phyloP scores from a whole-genome alignment of 768 basidiomycete species.

The Amanita exitialis region DNA sequence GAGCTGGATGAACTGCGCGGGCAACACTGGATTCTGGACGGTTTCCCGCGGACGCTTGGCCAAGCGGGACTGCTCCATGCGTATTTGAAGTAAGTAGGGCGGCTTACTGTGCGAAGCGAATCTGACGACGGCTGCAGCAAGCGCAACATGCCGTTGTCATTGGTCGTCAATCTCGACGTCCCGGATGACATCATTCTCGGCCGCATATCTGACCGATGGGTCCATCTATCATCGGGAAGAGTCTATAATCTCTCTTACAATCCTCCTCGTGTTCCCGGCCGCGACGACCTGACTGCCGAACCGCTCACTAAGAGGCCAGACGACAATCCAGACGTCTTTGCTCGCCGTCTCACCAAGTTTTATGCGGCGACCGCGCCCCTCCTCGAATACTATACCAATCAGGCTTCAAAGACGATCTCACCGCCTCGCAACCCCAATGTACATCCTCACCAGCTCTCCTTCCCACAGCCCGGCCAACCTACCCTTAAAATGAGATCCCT shows the following conservation, averaged over 20 bases:
- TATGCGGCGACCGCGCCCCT: slow-evolving; percentile 76
- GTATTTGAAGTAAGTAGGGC: slow-evolving; percentile 50
- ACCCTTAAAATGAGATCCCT: slow-evolving; percentile 49
- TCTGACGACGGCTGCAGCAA: slow-evolving; percentile 28
- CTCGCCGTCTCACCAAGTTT: slow-evolving; percentile 66
- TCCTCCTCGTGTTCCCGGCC: slow-evolving; percentile 66
- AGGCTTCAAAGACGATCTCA: slow-evolving; percentile 18
- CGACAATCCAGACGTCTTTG: slow-evolving; percentile 78
- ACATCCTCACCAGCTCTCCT: slow-evolving; percentile 42
- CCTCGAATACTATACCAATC: slow-evolving; percentile 53
- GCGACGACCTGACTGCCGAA: slow-evolving; percentile 84
- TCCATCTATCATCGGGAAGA: slow-evolving; percentile 80
- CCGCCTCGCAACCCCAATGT: slow-evolving; percentile 23
- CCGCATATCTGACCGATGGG: slow-evolving; percentile 86
- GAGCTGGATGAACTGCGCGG: slow-evolving; percentile 49
- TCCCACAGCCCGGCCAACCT: slow-evolving; percentile 28
- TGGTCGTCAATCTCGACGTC: slow-evolving; percentile 85
- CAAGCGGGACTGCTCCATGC: slow-evolving; percentile 75
- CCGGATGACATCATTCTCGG: slow-evolving; percentile 76
- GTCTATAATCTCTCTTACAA: slow-evolving; percentile 90
- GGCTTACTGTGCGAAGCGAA: background rate
- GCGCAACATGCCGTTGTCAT: slow-evolving; percentile 56
- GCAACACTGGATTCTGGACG: slow-evolving; percentile 89
- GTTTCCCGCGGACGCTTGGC: slow-evolving; percentile 83
- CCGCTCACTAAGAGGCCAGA: slow-evolving; percentile 82